Base-by-base conservation (phyloP, 1,284 basidiomycete genomes). In the Phenoliferia sp. region DNA sequence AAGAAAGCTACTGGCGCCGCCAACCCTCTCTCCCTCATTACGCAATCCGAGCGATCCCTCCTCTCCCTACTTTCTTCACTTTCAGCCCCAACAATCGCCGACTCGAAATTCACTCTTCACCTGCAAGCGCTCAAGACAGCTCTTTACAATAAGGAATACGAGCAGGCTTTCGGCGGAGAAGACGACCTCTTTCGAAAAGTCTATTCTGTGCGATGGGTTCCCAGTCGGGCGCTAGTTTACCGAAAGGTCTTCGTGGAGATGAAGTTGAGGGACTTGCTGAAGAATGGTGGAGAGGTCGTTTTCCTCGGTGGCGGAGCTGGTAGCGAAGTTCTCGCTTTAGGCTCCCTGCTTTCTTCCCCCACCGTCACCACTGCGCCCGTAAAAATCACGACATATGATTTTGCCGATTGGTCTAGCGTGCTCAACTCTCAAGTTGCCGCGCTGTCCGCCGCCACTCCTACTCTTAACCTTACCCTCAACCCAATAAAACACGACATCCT, bases 81-180 rank as follows among this genome's bases (percentile, higher is more conserved):
- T 22, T 12, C 61, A 10, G n/a, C 6, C n/a, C 33, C 26, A 0
- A 5, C 22, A 3, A 19, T 35, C 39, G 12, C 39, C 39, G 29
- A 29, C 34, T n/a, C 55, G 26, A 26, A 3, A 19, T 26, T 12
- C 35, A 26, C 28, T 32, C 19, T 50, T 15, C 29, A 29, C 28
- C 31, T 74, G 1, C 73, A 74, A n/a, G 56, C 55, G n/a, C 58
- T 74, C 50, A 74, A 74, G 52, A 44, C 61, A 0, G 63, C 66
- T 7, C 54, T 74, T 3, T 74, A 66, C 64, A 58, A 70, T 52
- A 70, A 74, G 34, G 62, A 70, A 39, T 74, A 74, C 64, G 54
- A 62, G 26, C n/a, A 29, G 17, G 73, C 73, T 28, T 74, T 74
- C 34, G 69, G 67, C 1, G 64, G 63, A 7, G 63, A 65, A 19